phyloP scores from a whole-genome alignment of 2,329 filamentous ascomycete genomes.

The Talaromyces pinophilus region DNA sequence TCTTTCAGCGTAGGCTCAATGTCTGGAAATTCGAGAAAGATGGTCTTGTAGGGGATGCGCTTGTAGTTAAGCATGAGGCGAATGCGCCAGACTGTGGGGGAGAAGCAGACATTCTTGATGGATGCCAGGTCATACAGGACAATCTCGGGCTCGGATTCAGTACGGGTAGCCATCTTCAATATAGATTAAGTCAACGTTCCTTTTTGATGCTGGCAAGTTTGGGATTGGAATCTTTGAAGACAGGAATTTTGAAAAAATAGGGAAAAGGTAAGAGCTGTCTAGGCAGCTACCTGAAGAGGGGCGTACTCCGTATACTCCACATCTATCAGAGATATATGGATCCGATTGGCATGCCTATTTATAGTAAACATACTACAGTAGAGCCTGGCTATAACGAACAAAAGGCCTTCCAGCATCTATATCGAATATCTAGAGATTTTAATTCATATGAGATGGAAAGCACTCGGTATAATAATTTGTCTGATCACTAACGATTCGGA shows the following conservation, averaged over 20 bases:
- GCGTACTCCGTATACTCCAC: neutral
- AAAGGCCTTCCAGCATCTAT: too few relatives aligned
- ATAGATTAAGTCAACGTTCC: neutral
- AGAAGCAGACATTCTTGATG: constrained; percentile 46
- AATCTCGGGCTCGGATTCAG: constrained; percentile 35
- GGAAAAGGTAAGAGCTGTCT: neutral
- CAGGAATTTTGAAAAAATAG: neutral
- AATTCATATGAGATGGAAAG: too few relatives aligned
- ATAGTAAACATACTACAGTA: neutral
- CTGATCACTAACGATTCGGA: too few relatives aligned
- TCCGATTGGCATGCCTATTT: neutral
- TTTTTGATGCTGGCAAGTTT: too few relatives aligned
- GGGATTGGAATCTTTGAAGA: neutral
- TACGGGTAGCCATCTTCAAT: neutral
- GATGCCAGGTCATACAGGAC: constrained; percentile 46
- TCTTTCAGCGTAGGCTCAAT: constrained; percentile 46
- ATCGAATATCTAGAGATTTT: too few relatives aligned
- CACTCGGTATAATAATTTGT: too few relatives aligned
- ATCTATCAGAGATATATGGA: neutral
- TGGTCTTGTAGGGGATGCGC: constrained; percentile 42
- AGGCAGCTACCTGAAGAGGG: neutral
- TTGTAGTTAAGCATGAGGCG: constrained; percentile 51
- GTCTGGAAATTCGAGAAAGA: constrained; percentile 49
- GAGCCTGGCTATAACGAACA: neutral
- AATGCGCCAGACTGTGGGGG: constrained; percentile 47